phyloP scores from a whole-genome alignment of 2,329 filamentous ascomycete genomes.

The Cylindrodendrum hubeiense region DNA sequence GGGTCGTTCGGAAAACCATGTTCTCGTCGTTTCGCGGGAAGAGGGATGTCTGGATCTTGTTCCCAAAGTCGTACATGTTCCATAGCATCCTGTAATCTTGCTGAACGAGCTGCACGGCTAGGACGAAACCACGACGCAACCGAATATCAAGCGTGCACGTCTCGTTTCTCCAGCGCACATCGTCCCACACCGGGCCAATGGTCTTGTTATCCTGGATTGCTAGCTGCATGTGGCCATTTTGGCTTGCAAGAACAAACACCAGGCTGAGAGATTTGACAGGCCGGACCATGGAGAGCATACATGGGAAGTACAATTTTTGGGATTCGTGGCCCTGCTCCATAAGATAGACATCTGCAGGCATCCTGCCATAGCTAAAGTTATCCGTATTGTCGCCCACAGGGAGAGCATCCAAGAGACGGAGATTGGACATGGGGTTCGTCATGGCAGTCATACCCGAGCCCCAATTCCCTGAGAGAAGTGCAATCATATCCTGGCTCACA shows the following conservation, averaged over 20 bases:
- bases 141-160: constrained; percentile 74
- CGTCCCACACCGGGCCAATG: constrained; percentile 81
- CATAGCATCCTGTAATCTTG: constrained; percentile 84
- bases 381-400: constrained; percentile 81
- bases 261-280: constrained; percentile 76
- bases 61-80: constrained; percentile 88
- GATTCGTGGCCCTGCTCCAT: constrained; percentile 79
- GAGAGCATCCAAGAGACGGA: constrained; percentile 75
- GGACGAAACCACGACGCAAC: constrained; percentile 80
- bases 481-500: constrained; percentile 77
- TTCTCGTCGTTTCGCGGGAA: constrained; percentile 77
- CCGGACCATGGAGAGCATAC: constrained; percentile 81
- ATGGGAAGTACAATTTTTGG: constrained; percentile 77
- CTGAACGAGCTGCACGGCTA: constrained; percentile 78
- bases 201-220: constrained; percentile 77
- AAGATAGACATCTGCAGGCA: constrained; percentile 80
- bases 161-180: constrained; percentile 83
- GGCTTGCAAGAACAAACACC: constrained; percentile 81
- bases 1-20: constrained; percentile 74
- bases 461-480: constrained; percentile 75
- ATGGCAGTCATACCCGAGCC: constrained; percentile 62
- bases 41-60: constrained; percentile 79
- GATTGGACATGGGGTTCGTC: constrained; percentile 59
- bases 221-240: constrained; percentile 82
- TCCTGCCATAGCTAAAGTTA: constrained; percentile 83